Evolutionary conservation across 345 rosid genomes (phyloP), one percentile per base, ranked within the genome.

Genomic region (Lumnitzera littorea): DNA sequence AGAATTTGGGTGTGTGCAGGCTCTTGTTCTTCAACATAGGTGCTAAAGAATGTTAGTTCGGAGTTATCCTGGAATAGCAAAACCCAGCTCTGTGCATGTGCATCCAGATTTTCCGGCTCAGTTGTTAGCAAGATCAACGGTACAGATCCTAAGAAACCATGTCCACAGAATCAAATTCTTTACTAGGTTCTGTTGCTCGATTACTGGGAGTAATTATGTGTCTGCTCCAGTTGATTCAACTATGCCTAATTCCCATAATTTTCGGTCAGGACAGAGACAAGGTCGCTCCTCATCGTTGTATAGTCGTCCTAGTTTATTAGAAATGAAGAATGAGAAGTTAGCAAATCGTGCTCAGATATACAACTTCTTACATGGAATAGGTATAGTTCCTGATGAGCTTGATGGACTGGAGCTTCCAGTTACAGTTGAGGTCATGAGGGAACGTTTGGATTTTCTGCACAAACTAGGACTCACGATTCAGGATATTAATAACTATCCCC

Each of bases 281-380:
- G 72, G 78, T 70, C 50, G 72, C 51, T 72, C 84, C 61, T 67
- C 89, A n/a, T 77, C 84, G 23, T 67, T 82, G 64, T 87, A 83
- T 73, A 63, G 67, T 67, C 83, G 74, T 27, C 31, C 31, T 47
- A 86, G 86, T 64, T 73, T 86, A 65, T 48, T 67, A 41, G 82
- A 80, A 0, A 80, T 84, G 87, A 84, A 86, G 54, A 79, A 80
- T 13, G 83, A 81, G 55, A 88, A 70, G 74, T 72, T 77, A 46
- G 86, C 78, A 4, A 88, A 76, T 68, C 96, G 89, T 51, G 82
- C 84, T 60, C 77, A 46, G 75, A 91, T 88, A 55, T 85, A 88
- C 53, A 83, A 88, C 59, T 88, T 82, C 48, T 65, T 88, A 58
- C 66, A 64, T 57, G 82, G 81, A 23, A 62, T 84, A 59, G 94